Evolutionary conservation across 345 rosid genomes (phyloP).

Genomic region (Iberis pinnata): DNA sequence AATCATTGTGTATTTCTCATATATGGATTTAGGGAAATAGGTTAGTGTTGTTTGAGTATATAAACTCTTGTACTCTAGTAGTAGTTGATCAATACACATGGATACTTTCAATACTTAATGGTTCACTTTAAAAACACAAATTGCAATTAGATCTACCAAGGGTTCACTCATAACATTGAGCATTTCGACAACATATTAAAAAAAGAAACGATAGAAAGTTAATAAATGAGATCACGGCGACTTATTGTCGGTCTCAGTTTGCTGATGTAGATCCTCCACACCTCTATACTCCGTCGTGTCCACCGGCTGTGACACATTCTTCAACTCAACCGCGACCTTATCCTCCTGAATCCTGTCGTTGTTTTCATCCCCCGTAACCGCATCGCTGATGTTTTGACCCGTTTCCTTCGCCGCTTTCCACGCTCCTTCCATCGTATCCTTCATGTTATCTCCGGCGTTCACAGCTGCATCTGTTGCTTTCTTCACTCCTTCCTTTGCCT

Average conservation of each 20-base stretch:
- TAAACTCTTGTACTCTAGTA: too few species aligned
- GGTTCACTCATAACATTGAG: too few species aligned
- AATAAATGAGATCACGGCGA: constrained; percentile 11
- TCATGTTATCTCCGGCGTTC: constrained; percentile 34
- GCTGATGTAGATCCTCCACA: constrained; percentile 35
- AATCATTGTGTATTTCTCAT: too few species aligned
- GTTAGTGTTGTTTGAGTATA: too few species aligned
- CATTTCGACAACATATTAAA: too few species aligned
- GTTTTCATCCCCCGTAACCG: constrained; percentile 6
- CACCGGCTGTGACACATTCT: constrained; percentile 34
- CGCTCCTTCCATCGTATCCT: constrained; percentile 40
- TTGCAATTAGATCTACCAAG: too few species aligned
- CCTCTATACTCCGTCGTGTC: constrained; percentile 46
- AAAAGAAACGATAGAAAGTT: background rate
- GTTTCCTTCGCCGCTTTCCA: constrained; percentile 38
- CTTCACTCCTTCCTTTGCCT: constrained; percentile 37
- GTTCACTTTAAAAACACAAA: too few species aligned
- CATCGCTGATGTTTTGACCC: constrained; percentile 31
- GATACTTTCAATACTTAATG: too few species aligned
- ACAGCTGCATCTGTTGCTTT: constrained; percentile 35
- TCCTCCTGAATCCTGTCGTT: constrained; percentile 31
- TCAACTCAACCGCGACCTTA: constrained; percentile 32
- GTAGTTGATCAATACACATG: too few species aligned
- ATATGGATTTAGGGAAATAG: too few species aligned
- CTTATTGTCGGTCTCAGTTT: constrained; percentile 25